A percentile compares a stretch with the other conserved stretches of the same genome.
Evolutionary conservation across 148 eudicot genomes (phyloP).

Genomic region (Heliamphora exappendiculata): DNA sequence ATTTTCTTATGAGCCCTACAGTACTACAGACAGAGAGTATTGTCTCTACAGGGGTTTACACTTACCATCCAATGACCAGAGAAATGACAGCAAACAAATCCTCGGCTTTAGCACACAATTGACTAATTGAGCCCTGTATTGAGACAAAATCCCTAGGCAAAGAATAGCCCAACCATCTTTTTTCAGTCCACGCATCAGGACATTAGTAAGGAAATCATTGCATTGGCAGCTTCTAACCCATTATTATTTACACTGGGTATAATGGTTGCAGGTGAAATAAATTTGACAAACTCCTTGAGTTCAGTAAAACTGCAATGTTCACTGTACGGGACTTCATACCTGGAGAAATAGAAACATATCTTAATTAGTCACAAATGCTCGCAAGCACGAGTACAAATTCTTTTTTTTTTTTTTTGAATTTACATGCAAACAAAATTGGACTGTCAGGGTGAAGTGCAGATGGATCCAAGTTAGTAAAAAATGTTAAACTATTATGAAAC

Average conservation of each 20-base stretch:
- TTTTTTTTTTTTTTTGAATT: no score
- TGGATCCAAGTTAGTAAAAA: background rate
- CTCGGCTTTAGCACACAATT: no score
- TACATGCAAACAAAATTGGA: background rate
- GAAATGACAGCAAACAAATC: no score
- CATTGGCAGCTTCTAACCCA: conserved; percentile 44
- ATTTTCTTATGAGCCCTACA: no score
- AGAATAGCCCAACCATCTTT: no score
- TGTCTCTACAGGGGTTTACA: no score
- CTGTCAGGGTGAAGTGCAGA: background rate
- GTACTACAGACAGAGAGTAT: no score
- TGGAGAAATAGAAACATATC: conserved; percentile 23
- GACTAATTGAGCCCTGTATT: no score
- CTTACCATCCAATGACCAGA: no score
- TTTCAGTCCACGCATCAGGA: conserved; percentile 17
- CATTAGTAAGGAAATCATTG: conserved; percentile 51
- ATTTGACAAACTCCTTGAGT: conserved; percentile 72
- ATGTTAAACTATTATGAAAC: background rate
- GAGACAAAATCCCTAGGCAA: no score
- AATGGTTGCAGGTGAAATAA: conserved; percentile 57
- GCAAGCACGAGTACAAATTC: no score
- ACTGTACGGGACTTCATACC: conserved; percentile 97
- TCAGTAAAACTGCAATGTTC: conserved; percentile 90
- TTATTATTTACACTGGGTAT: conserved; percentile 89
- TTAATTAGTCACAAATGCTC: background rate